Percentiles rank a stretch among this genome's conserved stretches.
These are phyloP conservation scores for Blastomyces gilchristii DNA, from an alignment of 2,329 filamentous ascomycete genomes.

Conservation along the genomic window DNA sequence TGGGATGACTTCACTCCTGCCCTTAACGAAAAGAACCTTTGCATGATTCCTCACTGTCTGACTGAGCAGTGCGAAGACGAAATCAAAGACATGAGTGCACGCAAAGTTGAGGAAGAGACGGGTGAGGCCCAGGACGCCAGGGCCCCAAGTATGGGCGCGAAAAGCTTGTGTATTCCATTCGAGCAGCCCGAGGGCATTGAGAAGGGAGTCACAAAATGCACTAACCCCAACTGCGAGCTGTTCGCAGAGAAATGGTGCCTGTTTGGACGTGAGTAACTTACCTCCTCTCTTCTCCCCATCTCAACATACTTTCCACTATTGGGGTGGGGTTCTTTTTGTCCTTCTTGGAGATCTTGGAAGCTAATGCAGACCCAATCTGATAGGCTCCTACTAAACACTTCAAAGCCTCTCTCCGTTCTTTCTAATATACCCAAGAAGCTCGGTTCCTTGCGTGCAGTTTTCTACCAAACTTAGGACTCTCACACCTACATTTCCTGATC, in stretches of 20 bases:
- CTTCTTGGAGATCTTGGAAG: background rate
- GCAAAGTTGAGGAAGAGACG: conserved; percentile 49
- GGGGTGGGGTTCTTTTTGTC: background rate
- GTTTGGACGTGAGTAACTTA: conserved; percentile 53
- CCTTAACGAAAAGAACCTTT: conserved; percentile 83
- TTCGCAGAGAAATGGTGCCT: conserved; percentile 80
- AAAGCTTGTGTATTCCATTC: conserved; percentile 68
- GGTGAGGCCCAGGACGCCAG: conserved; percentile 65
- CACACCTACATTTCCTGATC: background rate
- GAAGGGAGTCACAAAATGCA: conserved; percentile 75
- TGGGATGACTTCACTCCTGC: conserved; percentile 90
- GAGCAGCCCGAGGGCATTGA: conserved; percentile 75
- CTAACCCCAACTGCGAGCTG: conserved; percentile 73
- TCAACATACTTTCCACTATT: background rate
- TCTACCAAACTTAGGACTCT: background rate
- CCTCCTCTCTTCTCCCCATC: background rate
- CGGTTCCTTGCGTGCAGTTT: background rate
- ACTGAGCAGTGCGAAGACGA: conserved; percentile 79
- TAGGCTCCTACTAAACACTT: conserved; percentile 19
- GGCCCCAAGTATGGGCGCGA: conserved; percentile 65
- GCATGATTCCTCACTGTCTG: conserved; percentile 83
- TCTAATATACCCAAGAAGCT: background rate
- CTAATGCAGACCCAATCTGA: conserved; percentile 3
- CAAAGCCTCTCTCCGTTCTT: background rate
- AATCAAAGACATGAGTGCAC: conserved; percentile 85